These are phyloP conservation scores for Sambucus nigra DNA, from an alignment of 129 eudicot genomes.

Conservation along the genomic window DNA sequence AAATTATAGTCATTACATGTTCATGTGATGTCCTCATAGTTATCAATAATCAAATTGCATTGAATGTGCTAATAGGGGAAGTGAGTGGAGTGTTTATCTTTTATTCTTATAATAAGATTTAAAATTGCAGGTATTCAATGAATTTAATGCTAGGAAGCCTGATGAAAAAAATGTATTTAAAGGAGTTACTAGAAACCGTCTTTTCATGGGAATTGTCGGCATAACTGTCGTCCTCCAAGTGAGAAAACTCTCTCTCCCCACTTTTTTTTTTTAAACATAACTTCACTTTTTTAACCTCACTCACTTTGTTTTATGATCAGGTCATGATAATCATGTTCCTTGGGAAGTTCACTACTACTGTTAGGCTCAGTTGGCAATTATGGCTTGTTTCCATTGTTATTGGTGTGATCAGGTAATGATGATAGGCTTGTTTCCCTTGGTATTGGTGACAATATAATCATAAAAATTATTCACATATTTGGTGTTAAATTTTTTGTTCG, in stretches of 20 bases:
- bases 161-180: constrained; percentile 69
- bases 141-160: constrained; percentile 85
- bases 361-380: constrained; percentile 69
- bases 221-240: constrained; percentile 71
- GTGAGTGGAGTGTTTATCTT: neutral
- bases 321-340: constrained; percentile 68
- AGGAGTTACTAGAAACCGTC: constrained; percentile 60
- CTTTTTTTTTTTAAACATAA: constrained; percentile 3
- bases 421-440: too few species aligned
- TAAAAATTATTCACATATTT: too few species aligned
- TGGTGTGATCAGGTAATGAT: constrained; percentile 71
- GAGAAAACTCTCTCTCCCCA: constrained; percentile 3
- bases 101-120: neutral
- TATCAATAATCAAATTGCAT: too few species aligned
- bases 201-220: constrained; percentile 66
- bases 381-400: constrained; percentile 75
- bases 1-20: too few species aligned
- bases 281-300: neutral
- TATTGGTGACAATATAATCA: neutral
- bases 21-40: too few species aligned
- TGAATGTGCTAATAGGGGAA: too few species aligned
- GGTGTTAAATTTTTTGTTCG: too few species aligned
- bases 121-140: constrained; percentile 60
- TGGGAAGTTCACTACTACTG: constrained; percentile 71
- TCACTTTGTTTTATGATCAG: constrained; percentile 21